Base-by-base conservation (phyloP, 2,329 filamentous ascomycete species). In the Cercospora sesami region DNA sequence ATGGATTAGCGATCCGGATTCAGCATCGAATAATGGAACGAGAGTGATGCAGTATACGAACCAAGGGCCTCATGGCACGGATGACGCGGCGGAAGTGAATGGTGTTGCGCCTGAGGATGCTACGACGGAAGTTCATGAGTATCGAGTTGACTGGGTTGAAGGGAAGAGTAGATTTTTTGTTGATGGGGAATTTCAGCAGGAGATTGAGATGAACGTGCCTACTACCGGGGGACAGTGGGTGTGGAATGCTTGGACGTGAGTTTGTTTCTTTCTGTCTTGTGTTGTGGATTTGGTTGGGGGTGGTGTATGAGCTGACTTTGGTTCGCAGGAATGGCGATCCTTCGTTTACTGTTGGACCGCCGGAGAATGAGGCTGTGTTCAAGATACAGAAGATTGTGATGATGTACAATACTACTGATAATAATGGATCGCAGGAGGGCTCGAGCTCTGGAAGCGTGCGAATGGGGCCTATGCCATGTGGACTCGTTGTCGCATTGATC, bases 341-440 rank as follows among this genome's bases (percentile, higher is more conserved):
- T 21, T 60, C 61, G 5, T 74, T 68, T 31, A 66, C 66, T 36
- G 69, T 64, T 23, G 73, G 72, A 14, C 73, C 73, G 5, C 73
- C 73, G n/a, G 33, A 31, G n/a, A 63, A 66, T 9, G 71, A 74
- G 65, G 69, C 66, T 18, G 66, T 73, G 30, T 71, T 72, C 21
- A 71, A 71, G 66, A 74, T 74, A 45, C 68, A 68, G 61, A 70
- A 70, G 60, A 74, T 74, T 28, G 71, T 72, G 23, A 74, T 74
- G 72, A 58, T 68, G 31, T 71, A 73, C 36, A 69, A 73, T 64
- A 62, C 60, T 48, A 62, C 60, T 48, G 36, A 39, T 31, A 39
- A 48, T 30, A 16, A 8, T 28, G 14, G n/a, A 10, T 14, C 21
- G 16, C 36, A 60, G 58, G 31, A 60, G 21, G 16, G 21, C 4